Conservation (phyloP, 2,329 filamentous ascomycete genomes). For the Fusarium transvaalense region DNA sequence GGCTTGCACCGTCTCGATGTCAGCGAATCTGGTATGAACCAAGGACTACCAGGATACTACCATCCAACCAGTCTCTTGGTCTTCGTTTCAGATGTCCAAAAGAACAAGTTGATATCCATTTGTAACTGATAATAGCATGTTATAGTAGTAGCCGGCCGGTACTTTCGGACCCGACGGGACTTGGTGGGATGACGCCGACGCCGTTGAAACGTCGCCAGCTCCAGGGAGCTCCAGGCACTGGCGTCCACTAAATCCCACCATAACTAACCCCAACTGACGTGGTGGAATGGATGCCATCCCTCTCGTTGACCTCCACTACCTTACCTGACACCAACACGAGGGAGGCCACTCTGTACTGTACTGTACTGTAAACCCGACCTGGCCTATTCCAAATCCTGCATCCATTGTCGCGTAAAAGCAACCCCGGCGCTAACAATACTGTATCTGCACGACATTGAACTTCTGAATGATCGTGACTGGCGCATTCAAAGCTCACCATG, state of each 20-base stretch:
- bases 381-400: constrained; percentile 27
- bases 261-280: constrained; percentile 43
- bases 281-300: constrained; percentile 33
- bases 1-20: not conserved
- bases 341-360: constrained; percentile 29
- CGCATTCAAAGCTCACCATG: constrained; percentile 52
- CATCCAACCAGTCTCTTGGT: not conserved
- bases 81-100: not conserved
- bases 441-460: constrained; percentile 36
- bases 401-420: constrained; percentile 30
- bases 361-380: constrained; percentile 17
- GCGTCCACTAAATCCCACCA: constrained; percentile 45
- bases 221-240: constrained; percentile 33
- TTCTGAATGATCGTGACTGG: constrained; percentile 44
- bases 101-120: not conserved
- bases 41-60: not conserved
- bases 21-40: not conserved
- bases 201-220: constrained; percentile 36
- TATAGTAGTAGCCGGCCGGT: constrained; percentile 25
- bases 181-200: constrained; percentile 15
- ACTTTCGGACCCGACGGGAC: constrained; percentile 29
- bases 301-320: constrained; percentile 3
- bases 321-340: constrained; percentile 27
- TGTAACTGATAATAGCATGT: not conserved
- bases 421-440: constrained; percentile 21